Conservation (phyloP, 148 eudicot genomes). For the Salicornia ramosissima region DNA sequence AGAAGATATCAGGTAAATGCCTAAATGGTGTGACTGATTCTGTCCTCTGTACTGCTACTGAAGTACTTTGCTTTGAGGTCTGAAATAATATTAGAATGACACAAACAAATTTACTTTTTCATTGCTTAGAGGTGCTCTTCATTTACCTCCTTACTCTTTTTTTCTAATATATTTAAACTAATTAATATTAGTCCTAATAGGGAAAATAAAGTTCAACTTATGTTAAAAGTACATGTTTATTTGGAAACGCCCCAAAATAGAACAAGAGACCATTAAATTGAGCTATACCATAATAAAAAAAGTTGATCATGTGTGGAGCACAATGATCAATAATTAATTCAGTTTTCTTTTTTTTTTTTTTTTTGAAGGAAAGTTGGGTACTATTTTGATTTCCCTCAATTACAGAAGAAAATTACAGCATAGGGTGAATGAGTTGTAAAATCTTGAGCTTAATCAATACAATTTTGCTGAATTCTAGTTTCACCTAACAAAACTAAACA, state of each 20-base stretch:
- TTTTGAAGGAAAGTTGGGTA: too few species aligned
- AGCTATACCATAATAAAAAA: neutral
- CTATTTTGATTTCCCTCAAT: neutral
- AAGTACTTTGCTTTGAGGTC: neutral
- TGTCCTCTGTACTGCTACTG: neutral
- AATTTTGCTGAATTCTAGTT: neutral
- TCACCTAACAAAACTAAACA: neutral
- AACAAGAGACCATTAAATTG: neutral
- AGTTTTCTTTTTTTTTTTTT: too few species aligned
- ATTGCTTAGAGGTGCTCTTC: neutral
- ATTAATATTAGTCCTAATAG: neutral
- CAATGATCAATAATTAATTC: neutral
- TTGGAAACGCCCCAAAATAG: neutral
- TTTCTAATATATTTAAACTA: neutral
- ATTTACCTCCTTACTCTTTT: neutral
- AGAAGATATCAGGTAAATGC: neutral
- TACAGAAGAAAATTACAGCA: neutral
- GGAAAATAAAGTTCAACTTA: neutral
- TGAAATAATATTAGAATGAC: neutral
- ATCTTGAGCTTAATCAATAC: neutral
- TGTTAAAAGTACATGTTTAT: neutral
- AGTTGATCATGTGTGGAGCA: neutral
- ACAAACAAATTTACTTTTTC: neutral
- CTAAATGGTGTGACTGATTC: constrained; percentile 3
- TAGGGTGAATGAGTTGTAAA: neutral